A percentile compares a stretch with the other conserved stretches of the same genome.
These are phyloP conservation scores for Thalia dealbata DNA, from an alignment of 176 grass and related monocot genomes.

Conservation along the genomic window DNA sequence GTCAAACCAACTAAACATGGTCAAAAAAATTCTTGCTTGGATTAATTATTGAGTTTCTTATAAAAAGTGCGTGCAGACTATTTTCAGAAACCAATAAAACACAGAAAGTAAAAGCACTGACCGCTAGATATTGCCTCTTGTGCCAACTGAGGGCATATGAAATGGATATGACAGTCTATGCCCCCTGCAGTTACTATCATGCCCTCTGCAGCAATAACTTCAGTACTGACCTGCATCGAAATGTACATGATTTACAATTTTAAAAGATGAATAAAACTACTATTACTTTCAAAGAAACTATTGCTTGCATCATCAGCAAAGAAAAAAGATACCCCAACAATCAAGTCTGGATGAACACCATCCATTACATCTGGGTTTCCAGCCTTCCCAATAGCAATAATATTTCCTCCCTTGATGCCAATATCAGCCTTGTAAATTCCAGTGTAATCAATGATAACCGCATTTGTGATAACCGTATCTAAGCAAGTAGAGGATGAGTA, in stretches of 20 bases:
- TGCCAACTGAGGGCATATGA: slow-evolving; percentile 88
- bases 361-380: slow-evolving; percentile 98
- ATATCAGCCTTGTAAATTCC: slow-evolving; percentile 98
- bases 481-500: slow-evolving; percentile 42
- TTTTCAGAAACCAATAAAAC: not conserved
- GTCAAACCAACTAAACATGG: not conserved
- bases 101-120: slow-evolving; percentile 28
- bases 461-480: slow-evolving; percentile 94
- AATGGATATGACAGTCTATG: slow-evolving; percentile 96
- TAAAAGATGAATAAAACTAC: not conserved
- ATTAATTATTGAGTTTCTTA: not conserved
- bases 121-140: slow-evolving; percentile 81
- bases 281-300: not conserved
- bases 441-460: slow-evolving; percentile 87
- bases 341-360: slow-evolving; percentile 62
- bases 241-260: slow-evolving; percentile 7
- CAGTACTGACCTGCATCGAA: slow-evolving; percentile 67
- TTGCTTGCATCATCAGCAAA: not conserved
- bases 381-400: slow-evolving; percentile 75
- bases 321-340: slow-evolving; percentile 63
- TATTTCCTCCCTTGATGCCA: slow-evolving; percentile 67
- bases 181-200: slow-evolving; percentile 93
- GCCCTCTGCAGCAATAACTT: slow-evolving; percentile 86
- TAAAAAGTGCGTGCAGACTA: not conserved
- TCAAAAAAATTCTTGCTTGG: not conserved